Evolutionary conservation across 345 rosid genomes (phyloP).

Genomic region (Syzygium oleosum): DNA sequence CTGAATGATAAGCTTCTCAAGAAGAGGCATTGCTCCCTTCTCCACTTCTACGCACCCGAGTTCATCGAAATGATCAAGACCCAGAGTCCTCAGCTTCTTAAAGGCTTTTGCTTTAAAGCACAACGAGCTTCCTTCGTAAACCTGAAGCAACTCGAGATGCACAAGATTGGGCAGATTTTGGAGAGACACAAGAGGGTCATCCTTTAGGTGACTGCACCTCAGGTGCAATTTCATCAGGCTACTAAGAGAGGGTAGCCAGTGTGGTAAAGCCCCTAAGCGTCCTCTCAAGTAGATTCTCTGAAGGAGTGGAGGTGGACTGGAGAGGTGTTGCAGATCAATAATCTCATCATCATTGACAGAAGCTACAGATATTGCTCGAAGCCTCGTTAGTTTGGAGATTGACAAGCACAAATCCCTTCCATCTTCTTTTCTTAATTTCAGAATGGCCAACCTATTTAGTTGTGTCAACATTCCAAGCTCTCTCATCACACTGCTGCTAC

Average conservation of each 20-base stretch:
- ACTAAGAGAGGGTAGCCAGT: constrained; percentile 19
- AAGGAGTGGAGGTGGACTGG: constrained; percentile 21
- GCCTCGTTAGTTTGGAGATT: constrained; percentile 13
- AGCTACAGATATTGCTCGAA: constrained; percentile 20
- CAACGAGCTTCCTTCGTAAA: constrained; percentile 10
- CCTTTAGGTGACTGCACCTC: constrained; percentile 15
- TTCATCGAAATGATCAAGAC: constrained; percentile 21
- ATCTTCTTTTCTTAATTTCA: constrained; percentile 23
- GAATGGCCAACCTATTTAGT: constrained; percentile 28
- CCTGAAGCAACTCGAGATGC: constrained; percentile 24
- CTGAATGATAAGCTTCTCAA: constrained; percentile 20
- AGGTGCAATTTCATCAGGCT: constrained; percentile 19
- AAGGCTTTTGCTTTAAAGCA: constrained; percentile 16
- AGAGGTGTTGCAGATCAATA: constrained; percentile 21
- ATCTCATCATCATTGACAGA: constrained; percentile 14
- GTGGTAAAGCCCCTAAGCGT: constrained; percentile 13
- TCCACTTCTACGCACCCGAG: constrained; percentile 11
- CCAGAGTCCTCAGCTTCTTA: constrained; percentile 18
- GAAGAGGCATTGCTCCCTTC: constrained; percentile 18
- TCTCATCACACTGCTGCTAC: background rate
- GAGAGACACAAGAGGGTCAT: constrained; percentile 22
- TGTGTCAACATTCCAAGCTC: constrained; percentile 30
- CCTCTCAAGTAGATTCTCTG: constrained; percentile 23
- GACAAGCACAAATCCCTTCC: constrained; percentile 23
- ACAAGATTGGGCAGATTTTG: constrained; percentile 24